Conservation (phyloP, 768 basidiomycete species). For the Lepiota venenata region DNA sequence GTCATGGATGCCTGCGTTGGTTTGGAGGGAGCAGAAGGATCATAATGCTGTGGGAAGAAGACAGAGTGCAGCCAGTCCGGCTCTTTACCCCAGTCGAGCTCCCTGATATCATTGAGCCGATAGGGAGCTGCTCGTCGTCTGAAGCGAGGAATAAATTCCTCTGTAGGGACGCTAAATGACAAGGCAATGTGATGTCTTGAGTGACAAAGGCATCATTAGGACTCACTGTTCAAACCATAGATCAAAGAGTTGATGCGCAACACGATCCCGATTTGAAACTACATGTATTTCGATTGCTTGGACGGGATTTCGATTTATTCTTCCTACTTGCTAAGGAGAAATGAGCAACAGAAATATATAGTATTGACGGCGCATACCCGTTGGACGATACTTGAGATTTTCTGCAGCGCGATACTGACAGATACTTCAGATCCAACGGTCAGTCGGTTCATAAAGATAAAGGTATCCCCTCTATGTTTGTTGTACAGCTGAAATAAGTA, state of each 20-base stretch:
- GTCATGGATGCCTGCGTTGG: constrained; percentile 25
- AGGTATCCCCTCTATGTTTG: constrained; percentile 47
- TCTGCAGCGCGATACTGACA: constrained; percentile 59
- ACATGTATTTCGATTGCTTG: constrained; percentile 61
- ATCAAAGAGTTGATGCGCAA: constrained; percentile 66
- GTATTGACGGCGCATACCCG: constrained; percentile 30
- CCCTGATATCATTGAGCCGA: constrained; percentile 33
- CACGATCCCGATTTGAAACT: constrained; percentile 62
- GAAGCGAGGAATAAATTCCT: constrained; percentile 45
- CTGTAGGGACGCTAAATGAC: constrained; percentile 39
- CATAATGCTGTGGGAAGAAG: constrained; percentile 4
- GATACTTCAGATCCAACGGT: constrained; percentile 42
- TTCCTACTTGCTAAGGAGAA: constrained; percentile 51
- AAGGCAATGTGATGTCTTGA: neutral
- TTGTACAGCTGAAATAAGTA: constrained; percentile 57
- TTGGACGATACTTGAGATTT: constrained; percentile 52
- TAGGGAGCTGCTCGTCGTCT: constrained; percentile 40
- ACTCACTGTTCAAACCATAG: constrained; percentile 66
- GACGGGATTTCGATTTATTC: constrained; percentile 49
- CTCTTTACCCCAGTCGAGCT: constrained; percentile 33
- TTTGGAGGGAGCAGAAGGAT: constrained; percentile 11
- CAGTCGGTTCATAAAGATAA: constrained; percentile 53
- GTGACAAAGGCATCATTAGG: neutral
- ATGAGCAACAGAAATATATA: neutral
- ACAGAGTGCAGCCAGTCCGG: constrained; percentile 21